These are phyloP conservation scores for Coniferiporia weirii DNA, from an alignment of 1,284 basidiomycete species.

Conservation along the genomic window DNA sequence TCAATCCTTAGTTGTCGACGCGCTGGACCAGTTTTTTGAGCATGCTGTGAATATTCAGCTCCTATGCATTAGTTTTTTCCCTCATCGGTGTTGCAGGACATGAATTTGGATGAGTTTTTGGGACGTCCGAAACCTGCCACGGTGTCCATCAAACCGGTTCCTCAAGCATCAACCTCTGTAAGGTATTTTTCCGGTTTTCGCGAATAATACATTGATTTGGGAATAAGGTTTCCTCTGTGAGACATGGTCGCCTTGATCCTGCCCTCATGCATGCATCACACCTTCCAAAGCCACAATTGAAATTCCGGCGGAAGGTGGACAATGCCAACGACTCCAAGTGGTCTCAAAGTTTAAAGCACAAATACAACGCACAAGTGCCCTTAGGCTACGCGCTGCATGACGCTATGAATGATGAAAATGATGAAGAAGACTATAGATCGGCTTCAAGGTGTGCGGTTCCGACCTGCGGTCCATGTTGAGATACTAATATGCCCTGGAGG, in stretches of 20 bases:
- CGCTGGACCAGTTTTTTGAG: constrained; percentile 83
- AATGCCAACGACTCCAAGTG: constrained; percentile 53
- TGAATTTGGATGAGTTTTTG: constrained; percentile 72
- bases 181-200: background rate
- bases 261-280: constrained; percentile 64
- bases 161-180: constrained; percentile 1
- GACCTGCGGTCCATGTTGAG: constrained; percentile 25
- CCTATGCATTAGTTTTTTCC: background rate
- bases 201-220: constrained; percentile 11
- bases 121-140: constrained; percentile 67
- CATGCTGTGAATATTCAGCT: constrained; percentile 55
- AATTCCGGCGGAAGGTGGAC: constrained; percentile 56
- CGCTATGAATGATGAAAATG: constrained; percentile 30
- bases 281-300: constrained; percentile 75
- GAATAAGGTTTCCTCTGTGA: constrained; percentile 28
- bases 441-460: constrained; percentile 1
- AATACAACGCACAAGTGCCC: constrained; percentile 78
- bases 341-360: constrained; percentile 60
- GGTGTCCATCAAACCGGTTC: constrained; percentile 41
- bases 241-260: constrained; percentile 45
- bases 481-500: constrained; percentile 5
- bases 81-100: constrained; percentile 48
- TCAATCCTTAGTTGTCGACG: constrained; percentile 70
- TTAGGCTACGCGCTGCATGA: constrained; percentile 55
- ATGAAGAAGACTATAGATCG: constrained; percentile 25